Percentiles rank a stretch among this genome's conserved stretches.
Evolutionary conservation across 1,284 basidiomycete species (phyloP).

Genomic region (Ceratobasidium sp.): DNA sequence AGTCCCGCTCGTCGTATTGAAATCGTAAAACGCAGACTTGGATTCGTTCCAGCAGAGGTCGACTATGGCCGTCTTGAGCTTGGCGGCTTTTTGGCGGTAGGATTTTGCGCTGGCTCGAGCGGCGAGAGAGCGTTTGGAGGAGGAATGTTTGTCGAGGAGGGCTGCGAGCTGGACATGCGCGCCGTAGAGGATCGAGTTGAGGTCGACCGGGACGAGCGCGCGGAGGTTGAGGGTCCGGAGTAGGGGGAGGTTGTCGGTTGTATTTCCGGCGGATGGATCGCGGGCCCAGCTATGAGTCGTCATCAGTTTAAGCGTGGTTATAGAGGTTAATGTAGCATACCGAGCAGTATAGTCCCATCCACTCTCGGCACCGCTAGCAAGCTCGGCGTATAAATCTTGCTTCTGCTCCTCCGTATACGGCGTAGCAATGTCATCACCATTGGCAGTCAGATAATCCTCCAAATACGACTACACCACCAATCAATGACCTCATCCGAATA

Average conservation of each 20-base stretch:
- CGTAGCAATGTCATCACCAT: constrained; percentile 70
- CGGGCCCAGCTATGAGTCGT: constrained; percentile 62
- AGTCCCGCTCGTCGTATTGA: constrained; percentile 76
- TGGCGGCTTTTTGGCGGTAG: constrained; percentile 72
- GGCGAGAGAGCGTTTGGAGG: constrained; percentile 60
- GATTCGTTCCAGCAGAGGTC: constrained; percentile 89
- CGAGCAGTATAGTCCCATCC: constrained; percentile 60
- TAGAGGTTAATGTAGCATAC: background rate
- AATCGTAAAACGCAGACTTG: constrained; percentile 92
- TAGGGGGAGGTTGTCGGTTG: constrained; percentile 64
- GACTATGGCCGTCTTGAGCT: constrained; percentile 77
- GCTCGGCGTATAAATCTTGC: constrained; percentile 84
- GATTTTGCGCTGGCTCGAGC: constrained; percentile 58
- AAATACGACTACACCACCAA: constrained; percentile 61
- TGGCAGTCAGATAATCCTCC: constrained; percentile 82
- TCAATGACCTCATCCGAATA: too few species aligned
- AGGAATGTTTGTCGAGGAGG: constrained; percentile 67
- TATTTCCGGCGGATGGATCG: constrained; percentile 61
- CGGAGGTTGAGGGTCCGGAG: constrained; percentile 81
- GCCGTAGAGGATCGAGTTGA: constrained; percentile 87
- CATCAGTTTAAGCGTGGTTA: background rate
- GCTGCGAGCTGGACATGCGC: constrained; percentile 73
- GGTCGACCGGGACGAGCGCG: constrained; percentile 78
- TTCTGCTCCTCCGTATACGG: constrained; percentile 73
- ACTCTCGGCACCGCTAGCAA: constrained; percentile 89